Evolutionary conservation across 805 yeast genomes (phyloP).

Genomic region (Ogataea nakhonphanomensis): DNA sequence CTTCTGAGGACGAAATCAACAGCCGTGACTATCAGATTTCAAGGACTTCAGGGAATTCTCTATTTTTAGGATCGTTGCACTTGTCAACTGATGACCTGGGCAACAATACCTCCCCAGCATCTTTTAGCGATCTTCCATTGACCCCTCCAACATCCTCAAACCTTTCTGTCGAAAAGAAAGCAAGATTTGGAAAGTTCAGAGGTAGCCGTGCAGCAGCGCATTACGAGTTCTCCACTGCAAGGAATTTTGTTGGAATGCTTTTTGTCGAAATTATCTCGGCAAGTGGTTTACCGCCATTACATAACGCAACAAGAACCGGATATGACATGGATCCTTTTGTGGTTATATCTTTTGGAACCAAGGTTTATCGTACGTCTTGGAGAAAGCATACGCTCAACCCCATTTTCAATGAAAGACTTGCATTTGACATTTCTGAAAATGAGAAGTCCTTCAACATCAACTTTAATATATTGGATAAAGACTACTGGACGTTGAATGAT

Average conservation of each 20-base stretch:
- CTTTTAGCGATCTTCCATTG: conserved; percentile 16
- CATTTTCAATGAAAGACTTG: conserved; percentile 70
- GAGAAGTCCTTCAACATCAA: conserved; percentile 66
- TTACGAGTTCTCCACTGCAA: conserved; percentile 37
- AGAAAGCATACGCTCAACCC: conserved; percentile 81
- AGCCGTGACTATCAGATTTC: not conserved
- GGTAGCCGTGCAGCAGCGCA: conserved; percentile 3
- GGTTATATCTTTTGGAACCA: conserved; percentile 83
- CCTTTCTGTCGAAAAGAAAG: conserved; percentile 6
- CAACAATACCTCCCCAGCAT: conserved; percentile 18
- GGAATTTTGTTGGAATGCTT: conserved; percentile 60
- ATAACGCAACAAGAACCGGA: conserved; percentile 65
- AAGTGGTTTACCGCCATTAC: conserved; percentile 72
- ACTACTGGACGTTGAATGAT: conserved; percentile 78
- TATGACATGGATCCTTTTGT: conserved; percentile 98
- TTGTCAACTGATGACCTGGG: conserved; percentile 21
- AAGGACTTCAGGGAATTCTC: not conserved
- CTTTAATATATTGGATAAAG: conserved; percentile 80
- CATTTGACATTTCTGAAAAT: conserved; percentile 68
- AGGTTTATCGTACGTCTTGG: conserved; percentile 83
- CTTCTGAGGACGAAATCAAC: conserved; percentile 7
- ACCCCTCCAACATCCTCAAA: conserved; percentile 17
- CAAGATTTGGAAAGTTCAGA: conserved; percentile 14
- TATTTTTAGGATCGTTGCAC: conserved; percentile 9
- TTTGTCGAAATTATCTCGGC: conserved; percentile 75